Evolutionary conservation across 2,329 filamentous ascomycete species (phyloP), one percentile per base, ranked within the genome.

Genomic region (Trematosphaeria pertusa): DNA sequence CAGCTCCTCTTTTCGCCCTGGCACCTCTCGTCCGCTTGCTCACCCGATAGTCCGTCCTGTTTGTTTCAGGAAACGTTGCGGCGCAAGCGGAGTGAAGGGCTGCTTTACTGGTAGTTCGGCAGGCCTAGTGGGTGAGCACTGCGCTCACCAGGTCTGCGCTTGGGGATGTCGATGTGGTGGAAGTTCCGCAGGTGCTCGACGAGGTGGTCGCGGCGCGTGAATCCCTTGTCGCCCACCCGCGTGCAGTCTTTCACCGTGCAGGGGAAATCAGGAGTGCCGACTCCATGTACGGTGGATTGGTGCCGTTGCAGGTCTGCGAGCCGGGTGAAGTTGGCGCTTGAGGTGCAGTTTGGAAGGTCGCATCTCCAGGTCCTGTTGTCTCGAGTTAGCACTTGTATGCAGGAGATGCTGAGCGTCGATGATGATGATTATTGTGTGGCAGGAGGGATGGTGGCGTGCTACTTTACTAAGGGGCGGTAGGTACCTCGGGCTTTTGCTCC

Each of bases 201-300:
- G 31, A 83, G 70, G 58, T 85, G 82, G 57, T 86, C 83, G 41
- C 76, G 73, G 5, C 82, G 73, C 4, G 78, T 78, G 57, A 85
- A 85, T 0, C 81, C 82, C 48, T 68, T 69, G 33, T 64, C 58
- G 18, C 56, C 65, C 1, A 69, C 49, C 8, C 68, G 64, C n/a
- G 56, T 61, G 49, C 68, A 71, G 28, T 53, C 52, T 0, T 61
- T 52, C 1, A 69, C 61, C 1, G 56, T 58, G 48, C 68, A 71
- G 1, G 68, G 67, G 26, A 59, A 70, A 5, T 65, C 65, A n/a
- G 64, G 64, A 1, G 52, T 57, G 11, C 59, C 59, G 0, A 62
- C 46, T 11, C 59, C 61, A 20, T 71, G 68, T 1, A 71, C 67
- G 1, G 68, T 71, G 12, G 62, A 56, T 46, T 69, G 65, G 43